Percentiles rank a stretch among this genome's conserved stretches.
phyloP scores from a whole-genome alignment of 208 protist genomes.

The Acanthamoeba quina region DNA sequence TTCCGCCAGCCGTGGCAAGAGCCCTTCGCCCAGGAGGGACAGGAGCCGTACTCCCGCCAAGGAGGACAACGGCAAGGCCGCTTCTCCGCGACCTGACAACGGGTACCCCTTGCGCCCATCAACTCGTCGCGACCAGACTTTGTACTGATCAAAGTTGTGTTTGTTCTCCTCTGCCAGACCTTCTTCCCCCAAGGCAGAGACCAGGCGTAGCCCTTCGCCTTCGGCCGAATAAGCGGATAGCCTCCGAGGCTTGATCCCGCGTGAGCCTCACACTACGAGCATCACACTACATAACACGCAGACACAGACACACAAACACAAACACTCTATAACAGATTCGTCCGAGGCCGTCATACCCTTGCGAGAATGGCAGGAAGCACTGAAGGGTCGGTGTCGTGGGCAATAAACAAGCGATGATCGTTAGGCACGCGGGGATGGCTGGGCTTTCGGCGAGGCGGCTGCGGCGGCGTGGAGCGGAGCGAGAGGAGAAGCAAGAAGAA shows the following conservation, averaged over 20 bases:
- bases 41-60: conserved; percentile 3
- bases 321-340: background rate
- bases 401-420: background rate
- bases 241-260: background rate
- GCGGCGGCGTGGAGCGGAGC: background rate
- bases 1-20: background rate
- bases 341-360: background rate
- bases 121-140: too few relatives aligned
- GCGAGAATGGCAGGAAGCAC: background rate
- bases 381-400: background rate
- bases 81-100: background rate
- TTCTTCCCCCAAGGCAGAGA: background rate
- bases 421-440: background rate
- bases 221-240: background rate
- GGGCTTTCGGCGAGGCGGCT: too few relatives aligned
- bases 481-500: too few relatives aligned
- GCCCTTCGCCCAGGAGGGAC: conserved; percentile 20
- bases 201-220: background rate
- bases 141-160: too few relatives aligned
- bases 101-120: background rate
- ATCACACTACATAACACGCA: background rate
- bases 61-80: background rate
- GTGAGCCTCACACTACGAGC: too few relatives aligned
- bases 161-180: background rate
- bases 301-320: too few relatives aligned